Evolutionary conservation across 179 eudicot species (phyloP).

Genomic region (Nepenthes alata): DNA sequence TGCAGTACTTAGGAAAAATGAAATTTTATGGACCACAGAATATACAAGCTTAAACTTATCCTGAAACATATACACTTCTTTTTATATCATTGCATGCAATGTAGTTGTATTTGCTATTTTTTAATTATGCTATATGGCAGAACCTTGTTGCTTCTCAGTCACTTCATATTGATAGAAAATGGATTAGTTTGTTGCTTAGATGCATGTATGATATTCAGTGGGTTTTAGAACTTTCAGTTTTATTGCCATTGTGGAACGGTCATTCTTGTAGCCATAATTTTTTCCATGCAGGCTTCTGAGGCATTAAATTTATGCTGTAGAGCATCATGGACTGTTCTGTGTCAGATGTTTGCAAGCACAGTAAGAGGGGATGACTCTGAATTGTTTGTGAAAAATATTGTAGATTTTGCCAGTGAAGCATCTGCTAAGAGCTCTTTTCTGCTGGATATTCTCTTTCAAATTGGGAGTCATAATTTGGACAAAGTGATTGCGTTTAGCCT

Average conservation of each 20-base stretch:
- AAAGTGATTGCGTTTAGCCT: slow-evolving; percentile 31
- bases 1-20: no score
- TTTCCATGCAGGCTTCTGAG: slow-evolving; percentile 46
- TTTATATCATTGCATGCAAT: no score
- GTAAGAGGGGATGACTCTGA: slow-evolving; percentile 20
- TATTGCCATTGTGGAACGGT: background rate
- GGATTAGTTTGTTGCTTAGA: background rate
- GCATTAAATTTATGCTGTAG: slow-evolving; percentile 52
- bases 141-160: no score
- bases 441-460: slow-evolving; percentile 43
- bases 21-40: no score
- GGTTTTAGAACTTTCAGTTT: background rate
- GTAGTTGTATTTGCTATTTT: no score
- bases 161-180: background rate
- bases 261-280: background rate
- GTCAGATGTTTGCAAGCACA: slow-evolving; percentile 30
- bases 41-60: no score
- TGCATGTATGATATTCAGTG: no score
- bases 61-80: no score
- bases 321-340: slow-evolving; percentile 64
- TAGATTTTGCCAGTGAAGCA: slow-evolving; percentile 47
- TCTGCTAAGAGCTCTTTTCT: slow-evolving; percentile 44
- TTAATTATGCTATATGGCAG: no score
- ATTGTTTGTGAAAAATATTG: slow-evolving; percentile 36
- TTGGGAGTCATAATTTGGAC: slow-evolving; percentile 24